Conservation (phyloP, 2,329 filamentous ascomycete genomes). For the Penicillium sp. region DNA sequence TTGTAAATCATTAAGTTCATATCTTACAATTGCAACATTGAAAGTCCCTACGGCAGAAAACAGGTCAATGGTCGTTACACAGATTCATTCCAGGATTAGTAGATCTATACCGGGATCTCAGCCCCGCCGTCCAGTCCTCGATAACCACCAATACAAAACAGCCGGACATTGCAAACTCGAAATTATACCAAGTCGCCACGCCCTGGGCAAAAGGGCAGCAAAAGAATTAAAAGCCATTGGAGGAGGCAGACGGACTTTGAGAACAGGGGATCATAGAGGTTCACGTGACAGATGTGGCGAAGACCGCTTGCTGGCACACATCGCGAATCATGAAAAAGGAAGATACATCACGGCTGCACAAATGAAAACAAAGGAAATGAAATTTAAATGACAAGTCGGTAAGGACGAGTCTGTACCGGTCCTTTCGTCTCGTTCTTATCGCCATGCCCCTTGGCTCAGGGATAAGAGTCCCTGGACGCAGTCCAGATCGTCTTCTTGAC, state of each 20-base stretch:
- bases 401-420: neutral
- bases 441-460: conserved; percentile 90
- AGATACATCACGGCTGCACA: conserved; percentile 18
- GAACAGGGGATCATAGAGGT: conserved; percentile 19
- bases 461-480: conserved; percentile 86
- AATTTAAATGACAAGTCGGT: conserved; percentile 4
- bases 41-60: neutral
- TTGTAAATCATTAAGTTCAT: too few relatives aligned
- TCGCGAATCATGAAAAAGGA: conserved; percentile 24
- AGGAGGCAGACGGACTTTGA: conserved; percentile 6
- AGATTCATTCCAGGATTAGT: conserved; percentile 25
- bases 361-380: conserved; percentile 27
- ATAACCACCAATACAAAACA: neutral
- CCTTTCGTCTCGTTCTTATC: conserved; percentile 43
- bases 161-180: neutral
- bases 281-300: conserved; percentile 27
- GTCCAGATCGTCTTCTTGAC: conserved; percentile 78
- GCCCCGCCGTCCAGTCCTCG: conserved; percentile 5
- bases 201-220: neutral
- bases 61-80: conserved; percentile 5
- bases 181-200: neutral
- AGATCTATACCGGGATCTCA: conserved; percentile 16
- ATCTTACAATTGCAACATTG: too few relatives aligned
- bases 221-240: conserved; percentile 1
- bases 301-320: conserved; percentile 32